Conservation (phyloP, 164 flowering plant genomes). For the Stephania japonica region DNA sequence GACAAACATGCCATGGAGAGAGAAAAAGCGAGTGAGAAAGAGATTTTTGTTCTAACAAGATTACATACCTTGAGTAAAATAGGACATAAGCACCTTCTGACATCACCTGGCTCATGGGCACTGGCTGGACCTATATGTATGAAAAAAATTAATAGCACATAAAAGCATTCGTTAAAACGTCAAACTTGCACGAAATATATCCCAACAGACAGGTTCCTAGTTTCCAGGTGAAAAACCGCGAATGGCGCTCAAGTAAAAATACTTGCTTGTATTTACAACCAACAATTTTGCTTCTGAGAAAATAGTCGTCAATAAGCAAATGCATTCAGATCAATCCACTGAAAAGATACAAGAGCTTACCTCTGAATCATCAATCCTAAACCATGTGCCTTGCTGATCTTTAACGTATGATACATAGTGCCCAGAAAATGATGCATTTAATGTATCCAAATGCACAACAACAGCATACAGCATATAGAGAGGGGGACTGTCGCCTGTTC, state of each 20-base stretch:
- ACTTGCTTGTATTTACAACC: no score
- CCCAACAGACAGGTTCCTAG: neutral
- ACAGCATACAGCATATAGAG: constrained; percentile 82
- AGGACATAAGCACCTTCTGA: constrained; percentile 88
- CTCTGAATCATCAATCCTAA: constrained; percentile 77
- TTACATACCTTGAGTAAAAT: constrained; percentile 65
- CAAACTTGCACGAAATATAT: neutral
- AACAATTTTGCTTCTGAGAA: no score
- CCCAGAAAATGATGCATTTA: constrained; percentile 85
- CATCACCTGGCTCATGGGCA: constrained; percentile 66
- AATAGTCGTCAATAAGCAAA: neutral
- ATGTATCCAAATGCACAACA: constrained; percentile 78
- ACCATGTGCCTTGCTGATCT: constrained; percentile 72
- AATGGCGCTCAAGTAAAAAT: no score
- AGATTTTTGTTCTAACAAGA: neutral
- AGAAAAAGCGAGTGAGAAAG: neutral
- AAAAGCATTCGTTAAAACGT: neutral
- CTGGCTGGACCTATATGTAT: constrained; percentile 61
- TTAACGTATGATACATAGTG: constrained; percentile 87
- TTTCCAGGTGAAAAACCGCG: no score
- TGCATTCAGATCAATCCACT: neutral
- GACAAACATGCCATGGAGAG: neutral
- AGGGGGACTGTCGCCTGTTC: constrained; percentile 63
- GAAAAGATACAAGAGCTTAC: constrained; percentile 24
- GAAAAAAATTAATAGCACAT: neutral